A percentile compares a stretch with the other conserved stretches of the same genome.
Conservation (phyloP, 108 stramenopile genomes). For the Skeletonema potamos region DNA sequence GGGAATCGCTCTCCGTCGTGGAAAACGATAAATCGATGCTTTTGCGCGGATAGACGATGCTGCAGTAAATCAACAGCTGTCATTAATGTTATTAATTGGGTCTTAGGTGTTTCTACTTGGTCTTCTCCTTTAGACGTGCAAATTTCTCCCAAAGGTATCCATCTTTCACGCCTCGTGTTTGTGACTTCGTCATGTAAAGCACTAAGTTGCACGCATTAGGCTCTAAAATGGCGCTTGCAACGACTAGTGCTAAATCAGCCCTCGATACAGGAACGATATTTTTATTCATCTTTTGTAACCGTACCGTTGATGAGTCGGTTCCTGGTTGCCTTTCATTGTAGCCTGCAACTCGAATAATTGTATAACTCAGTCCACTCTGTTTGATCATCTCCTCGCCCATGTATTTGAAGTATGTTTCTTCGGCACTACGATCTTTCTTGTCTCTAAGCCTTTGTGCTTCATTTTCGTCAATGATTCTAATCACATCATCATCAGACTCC, state of each 20-base stretch:
- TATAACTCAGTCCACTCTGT: conserved; percentile 72
- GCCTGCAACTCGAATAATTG: conserved; percentile 71
- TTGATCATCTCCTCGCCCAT: conserved; percentile 80
- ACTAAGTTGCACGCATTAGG: conserved; percentile 81
- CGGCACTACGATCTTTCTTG: conserved; percentile 43
- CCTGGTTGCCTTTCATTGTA: conserved; percentile 60
- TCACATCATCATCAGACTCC: conserved; percentile 17
- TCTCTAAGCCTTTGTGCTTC: conserved; percentile 4
- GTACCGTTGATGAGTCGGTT: conserved; percentile 66
- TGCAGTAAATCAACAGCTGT: background rate
- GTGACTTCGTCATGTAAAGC: conserved; percentile 74
- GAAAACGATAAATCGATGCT: conserved; percentile 2
- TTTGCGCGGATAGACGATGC: too few species aligned
- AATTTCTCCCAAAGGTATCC: conserved; percentile 72
- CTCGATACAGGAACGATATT: conserved; percentile 64
- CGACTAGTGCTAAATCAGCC: conserved; percentile 82
- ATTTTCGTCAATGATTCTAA: conserved; percentile 32
- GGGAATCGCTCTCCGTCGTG: conserved; percentile 20
- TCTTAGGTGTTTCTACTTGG: background rate
- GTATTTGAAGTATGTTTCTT: conserved; percentile 86
- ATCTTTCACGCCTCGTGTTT: conserved; percentile 43
- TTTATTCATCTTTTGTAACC: conserved; percentile 53
- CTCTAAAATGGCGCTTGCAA: conserved; percentile 72
- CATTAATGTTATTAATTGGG: background rate
- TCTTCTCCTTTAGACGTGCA: conserved; percentile 20